Base-by-base conservation (phyloP, 352 stramenopile genomes). In the Pythium rishiriense region DNA sequence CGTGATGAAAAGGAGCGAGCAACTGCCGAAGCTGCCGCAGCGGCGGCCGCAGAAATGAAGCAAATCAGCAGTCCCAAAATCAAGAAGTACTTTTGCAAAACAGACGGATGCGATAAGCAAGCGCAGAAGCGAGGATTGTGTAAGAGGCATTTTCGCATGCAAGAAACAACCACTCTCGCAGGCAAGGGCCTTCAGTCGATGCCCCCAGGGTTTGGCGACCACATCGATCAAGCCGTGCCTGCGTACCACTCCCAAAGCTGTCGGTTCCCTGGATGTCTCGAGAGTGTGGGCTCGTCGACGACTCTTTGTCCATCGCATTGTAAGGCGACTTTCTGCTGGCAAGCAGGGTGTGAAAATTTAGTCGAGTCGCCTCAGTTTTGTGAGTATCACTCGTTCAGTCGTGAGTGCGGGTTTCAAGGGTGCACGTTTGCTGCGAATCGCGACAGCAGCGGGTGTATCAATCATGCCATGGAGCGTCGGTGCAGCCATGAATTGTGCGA, bases 11-110 rank as follows among this genome's bases (percentile, higher is more conserved):
- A 58, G 24, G 58, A 72, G 33, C 52, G 59, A 42, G 51, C 29
- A 0, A 43, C 41, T 64, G 57, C 59, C 31, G 41, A 45, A 51
- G 49, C 67, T 62, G 52, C 24, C 28, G 41, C 66, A 24, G 58
- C 46, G 19, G 56, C 51, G 5, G 70, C 67, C 9, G 60, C 64
- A n/a, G 76, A 74, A 41, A 67, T 41, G 45, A 58, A 72, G 31
- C 54, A 67, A 21, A 42, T 48, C 17, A 45, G 46, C 17, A 64
- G 25, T 24, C 54, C 56, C 9, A 75, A 76, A 48, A 15, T 72
- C n/a, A 85, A 73, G 51, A 90, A 88, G 58, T 90, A 88, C 51
- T 88, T 82, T 43, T 91, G 82, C 71, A 83, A 75, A 63, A 69
- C 73, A 24, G 77, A 87, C 19, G 77, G 75, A 0, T 91, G 80